Evolutionary conservation across 176 grass and related monocot species (phyloP).

Genomic region (Musa acuminata): DNA sequence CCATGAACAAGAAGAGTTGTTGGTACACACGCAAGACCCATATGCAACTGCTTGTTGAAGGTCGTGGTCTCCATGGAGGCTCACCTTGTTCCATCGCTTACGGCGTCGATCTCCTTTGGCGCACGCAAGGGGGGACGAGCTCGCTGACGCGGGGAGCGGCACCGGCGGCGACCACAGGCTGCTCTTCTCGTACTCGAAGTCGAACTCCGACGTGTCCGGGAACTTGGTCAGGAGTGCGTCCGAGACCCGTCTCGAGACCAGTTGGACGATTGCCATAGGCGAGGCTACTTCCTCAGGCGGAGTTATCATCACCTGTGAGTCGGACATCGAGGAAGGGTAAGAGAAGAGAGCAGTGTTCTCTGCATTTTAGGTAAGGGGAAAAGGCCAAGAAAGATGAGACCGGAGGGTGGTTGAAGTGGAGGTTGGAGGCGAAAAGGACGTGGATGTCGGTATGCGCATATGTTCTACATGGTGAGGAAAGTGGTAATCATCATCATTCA

Average conservation of each 20-base stretch:
- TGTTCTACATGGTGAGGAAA: no score
- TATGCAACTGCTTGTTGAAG: background rate
- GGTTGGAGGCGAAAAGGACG: no score
- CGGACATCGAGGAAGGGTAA: background rate
- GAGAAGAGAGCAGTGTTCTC: no score
- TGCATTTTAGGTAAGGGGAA: no score
- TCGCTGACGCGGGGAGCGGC: constrained; percentile 25
- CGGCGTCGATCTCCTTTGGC: background rate
- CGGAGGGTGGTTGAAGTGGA: no score
- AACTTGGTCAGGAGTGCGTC: constrained; percentile 64
- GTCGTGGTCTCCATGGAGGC: background rate
- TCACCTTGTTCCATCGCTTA: background rate
- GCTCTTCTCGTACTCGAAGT: constrained; percentile 73
- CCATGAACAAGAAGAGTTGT: background rate
- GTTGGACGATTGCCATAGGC: constrained; percentile 24
- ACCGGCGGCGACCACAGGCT: constrained; percentile 81
- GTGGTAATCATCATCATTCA: no score
- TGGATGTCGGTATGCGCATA: no score
- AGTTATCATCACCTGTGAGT: background rate
- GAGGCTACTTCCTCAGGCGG: background rate
- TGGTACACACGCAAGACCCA: background rate
- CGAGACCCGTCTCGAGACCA: constrained; percentile 58
- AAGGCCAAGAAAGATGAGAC: no score
- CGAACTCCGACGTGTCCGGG: constrained; percentile 56
- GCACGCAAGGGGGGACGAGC: background rate